Percentiles rank a stretch among this genome's conserved stretches.
Evolutionary conservation across 352 stramenopile species (phyloP).

Genomic region (Pythium sp.): DNA sequence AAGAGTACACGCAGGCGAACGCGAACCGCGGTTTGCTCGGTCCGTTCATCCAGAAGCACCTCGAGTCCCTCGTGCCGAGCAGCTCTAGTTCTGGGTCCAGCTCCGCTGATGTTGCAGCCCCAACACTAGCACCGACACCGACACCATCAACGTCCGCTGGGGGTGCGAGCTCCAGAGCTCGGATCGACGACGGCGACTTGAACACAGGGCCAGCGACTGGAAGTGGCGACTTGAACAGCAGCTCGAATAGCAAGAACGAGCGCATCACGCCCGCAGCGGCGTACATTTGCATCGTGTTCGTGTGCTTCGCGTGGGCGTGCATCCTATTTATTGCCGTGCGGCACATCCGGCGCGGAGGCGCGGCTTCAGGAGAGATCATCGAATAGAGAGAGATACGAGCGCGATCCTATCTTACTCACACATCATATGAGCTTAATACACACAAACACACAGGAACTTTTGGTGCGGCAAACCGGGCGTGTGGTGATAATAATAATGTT

Average conservation of each 20-base stretch:
- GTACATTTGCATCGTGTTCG: conserved; percentile 54
- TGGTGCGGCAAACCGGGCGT: background rate
- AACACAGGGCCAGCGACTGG: background rate
- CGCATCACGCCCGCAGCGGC: conserved; percentile 30
- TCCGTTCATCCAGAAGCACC: conserved; percentile 49
- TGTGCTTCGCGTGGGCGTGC: conserved; percentile 39
- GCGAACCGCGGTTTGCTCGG: conserved; percentile 55
- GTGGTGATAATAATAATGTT: conserved; percentile 1
- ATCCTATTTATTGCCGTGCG: conserved; percentile 56
- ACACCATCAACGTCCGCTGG: background rate
- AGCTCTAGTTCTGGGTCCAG: background rate
- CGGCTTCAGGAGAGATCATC: background rate
- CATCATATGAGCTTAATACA: conserved; percentile 1
- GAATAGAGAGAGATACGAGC: background rate
- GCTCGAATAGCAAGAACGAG: background rate
- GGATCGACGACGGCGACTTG: background rate
- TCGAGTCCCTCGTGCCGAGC: conserved; percentile 27
- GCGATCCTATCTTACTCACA: background rate
- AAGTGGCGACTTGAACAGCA: background rate
- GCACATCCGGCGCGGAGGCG: conserved; percentile 16
- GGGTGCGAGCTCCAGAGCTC: background rate
- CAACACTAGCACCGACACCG: background rate
- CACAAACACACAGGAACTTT: background rate
- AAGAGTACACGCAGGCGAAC: conserved; percentile 27
- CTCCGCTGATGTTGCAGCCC: too few relatives aligned